phyloP scores from a whole-genome alignment of 371 early-diverging fungal genomes.

The Rhizopus stolonifer region DNA sequence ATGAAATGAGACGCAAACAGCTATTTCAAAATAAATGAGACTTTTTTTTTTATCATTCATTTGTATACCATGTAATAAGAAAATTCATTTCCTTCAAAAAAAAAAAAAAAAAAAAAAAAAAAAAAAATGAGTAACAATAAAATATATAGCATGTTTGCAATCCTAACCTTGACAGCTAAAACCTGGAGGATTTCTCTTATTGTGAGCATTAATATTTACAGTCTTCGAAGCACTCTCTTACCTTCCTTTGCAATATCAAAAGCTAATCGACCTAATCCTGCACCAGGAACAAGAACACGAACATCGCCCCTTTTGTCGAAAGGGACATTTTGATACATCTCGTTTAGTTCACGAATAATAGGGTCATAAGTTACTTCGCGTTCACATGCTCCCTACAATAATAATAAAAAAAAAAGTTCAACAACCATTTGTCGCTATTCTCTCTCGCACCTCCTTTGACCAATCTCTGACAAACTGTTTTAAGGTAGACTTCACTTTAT shows the following conservation, averaged over 20 bases:
- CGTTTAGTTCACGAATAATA: slow-evolving; percentile 70
- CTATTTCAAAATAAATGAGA: slow-evolving; percentile 32
- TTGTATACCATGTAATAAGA: slow-evolving; percentile 70
- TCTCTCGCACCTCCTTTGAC: slow-evolving; percentile 43
- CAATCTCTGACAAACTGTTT: slow-evolving; percentile 95
- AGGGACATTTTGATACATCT: slow-evolving; percentile 45
- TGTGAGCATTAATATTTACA: background rate
- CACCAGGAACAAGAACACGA: slow-evolving; percentile 82
- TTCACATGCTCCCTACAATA: slow-evolving; percentile 69
- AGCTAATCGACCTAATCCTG: slow-evolving; percentile 89
- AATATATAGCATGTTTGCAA: background rate
- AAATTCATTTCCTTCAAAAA: slow-evolving; percentile 64
- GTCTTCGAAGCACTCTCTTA: slow-evolving; percentile 6
- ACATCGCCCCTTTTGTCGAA: slow-evolving; percentile 54
- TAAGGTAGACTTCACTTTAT: slow-evolving; percentile 84
- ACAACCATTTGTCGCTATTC: background rate
- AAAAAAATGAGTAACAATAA: background rate
- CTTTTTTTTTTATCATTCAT: no score
- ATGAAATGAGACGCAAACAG: slow-evolving; percentile 86
- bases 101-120: slow-evolving; percentile 1
- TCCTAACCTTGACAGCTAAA: slow-evolving; percentile 80
- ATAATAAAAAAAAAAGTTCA: background rate
- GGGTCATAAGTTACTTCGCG: slow-evolving; percentile 81
- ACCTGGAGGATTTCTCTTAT: slow-evolving; percentile 36
- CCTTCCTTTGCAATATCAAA: slow-evolving; percentile 79